Conservation (phyloP, 164 flowering plant species). For the Vitis riparia region DNA sequence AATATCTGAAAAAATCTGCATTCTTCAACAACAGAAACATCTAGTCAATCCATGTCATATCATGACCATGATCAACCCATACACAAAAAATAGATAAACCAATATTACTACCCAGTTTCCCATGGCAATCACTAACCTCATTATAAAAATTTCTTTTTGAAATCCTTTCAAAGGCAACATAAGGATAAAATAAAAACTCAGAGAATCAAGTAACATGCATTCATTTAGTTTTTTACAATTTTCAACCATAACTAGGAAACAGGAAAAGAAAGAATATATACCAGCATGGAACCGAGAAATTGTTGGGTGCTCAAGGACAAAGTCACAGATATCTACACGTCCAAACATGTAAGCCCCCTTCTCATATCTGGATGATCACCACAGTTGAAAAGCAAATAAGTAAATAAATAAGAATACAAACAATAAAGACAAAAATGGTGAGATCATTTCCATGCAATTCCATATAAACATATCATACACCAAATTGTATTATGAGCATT, state of each 20-base stretch:
- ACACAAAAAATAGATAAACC: no score
- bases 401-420: background rate
- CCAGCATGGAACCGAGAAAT: slow-evolving; percentile 98
- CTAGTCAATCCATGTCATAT: no score
- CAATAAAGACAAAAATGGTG: background rate
- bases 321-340: slow-evolving; percentile 86
- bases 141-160: no score
- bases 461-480: no score
- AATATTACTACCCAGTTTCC: no score
- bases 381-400: slow-evolving; percentile 4
- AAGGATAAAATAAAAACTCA: background rate
- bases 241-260: background rate
- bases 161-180: no score
- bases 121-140: no score
- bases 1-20: no score
- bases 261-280: slow-evolving; percentile 20
- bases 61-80: no score
- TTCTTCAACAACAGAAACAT: no score
- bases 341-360: slow-evolving; percentile 99
- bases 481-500: no score
- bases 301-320: slow-evolving; percentile 90
- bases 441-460: no score
- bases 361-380: slow-evolving; percentile 40
- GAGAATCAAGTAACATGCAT: background rate
- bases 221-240: background rate